Base-by-base conservation (phyloP, 345 rosid genomes). In the Bretschneidera sinensis region DNA sequence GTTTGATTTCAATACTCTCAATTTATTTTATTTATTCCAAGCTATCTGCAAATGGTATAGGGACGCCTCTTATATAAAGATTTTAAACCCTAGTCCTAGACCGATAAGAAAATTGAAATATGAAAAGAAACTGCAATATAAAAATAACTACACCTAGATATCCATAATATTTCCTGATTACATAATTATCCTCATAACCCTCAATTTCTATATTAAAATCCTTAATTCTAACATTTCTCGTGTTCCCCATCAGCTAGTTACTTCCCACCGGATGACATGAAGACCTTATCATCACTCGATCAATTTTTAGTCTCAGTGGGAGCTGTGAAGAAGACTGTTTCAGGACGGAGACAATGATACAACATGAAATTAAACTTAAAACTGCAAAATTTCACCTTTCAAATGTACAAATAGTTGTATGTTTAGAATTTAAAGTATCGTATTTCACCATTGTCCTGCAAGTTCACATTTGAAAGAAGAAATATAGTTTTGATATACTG, bases 251-350 rank as follows among this genome's bases (percentile, higher is more conserved):
- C 98, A 7, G 98, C 96, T 11, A 85, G 87, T 61, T 89, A 92
- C 82, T 92, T 92, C 74, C 96, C 98, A 33, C 96, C 97, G 0
- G 98, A 92, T 55, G 98, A 91, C 79, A 91, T 91, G 98, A 88
- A 80, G 76, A 91, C 95, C 25, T 69, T 86, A 21, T 92, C 96
- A 50, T 88, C 96, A 35, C 92, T 92, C n/a, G 97, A 94, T 67
- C 82, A 87, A 74, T 87, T 87, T 61, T 55, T 89, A 53, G 99
- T 94, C 60, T 94, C 97, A 0, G 90, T 89, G 9, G 99, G 97
- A 34, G 99, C 71, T 5, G 99, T 89, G 55, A 94, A 94, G 83
- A 85, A 89, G 70, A 94, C 97, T 0, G 96, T 94, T 53, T 82
- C 96, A 0, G 92, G 97, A 61, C 70, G 85, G 56, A 89, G 84